Conservation (phyloP, 2,329 filamentous ascomycete species). For the Neurospora sp. region DNA sequence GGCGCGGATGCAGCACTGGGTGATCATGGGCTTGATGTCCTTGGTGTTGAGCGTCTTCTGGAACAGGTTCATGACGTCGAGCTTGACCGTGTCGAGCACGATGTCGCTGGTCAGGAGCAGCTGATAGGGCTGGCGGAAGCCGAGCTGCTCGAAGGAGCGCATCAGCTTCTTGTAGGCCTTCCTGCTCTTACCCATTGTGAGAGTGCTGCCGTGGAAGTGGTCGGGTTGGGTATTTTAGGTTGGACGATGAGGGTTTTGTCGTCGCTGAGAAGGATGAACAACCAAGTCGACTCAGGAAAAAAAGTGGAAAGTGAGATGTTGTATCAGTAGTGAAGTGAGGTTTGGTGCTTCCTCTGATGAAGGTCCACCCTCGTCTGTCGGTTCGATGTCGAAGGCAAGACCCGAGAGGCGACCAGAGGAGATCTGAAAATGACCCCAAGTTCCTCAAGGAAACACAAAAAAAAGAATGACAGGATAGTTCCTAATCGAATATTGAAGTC, state of each 20-base stretch:
- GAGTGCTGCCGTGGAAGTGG: not conserved
- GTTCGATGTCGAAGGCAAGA: not conserved
- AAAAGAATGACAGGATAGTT: not conserved
- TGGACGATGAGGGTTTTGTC: not conserved
- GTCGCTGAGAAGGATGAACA: not conserved
- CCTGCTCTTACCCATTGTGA: conserved; percentile 37
- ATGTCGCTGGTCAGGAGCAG: conserved; percentile 82
- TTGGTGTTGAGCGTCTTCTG: conserved; percentile 19
- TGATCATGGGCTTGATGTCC: conserved; percentile 29
- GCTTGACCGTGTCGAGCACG: conserved; percentile 63
- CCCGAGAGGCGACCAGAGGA: not conserved
- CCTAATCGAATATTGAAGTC: not conserved
- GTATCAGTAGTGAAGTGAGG: not conserved
- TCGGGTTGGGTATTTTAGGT: not conserved
- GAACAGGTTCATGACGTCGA: conserved; percentile 16
- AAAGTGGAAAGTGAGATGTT: not conserved
- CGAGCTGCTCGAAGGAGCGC: conserved; percentile 34
- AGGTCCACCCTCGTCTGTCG: conserved; percentile 27
- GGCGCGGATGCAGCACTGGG: conserved; percentile 59
- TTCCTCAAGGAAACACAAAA: not conserved
- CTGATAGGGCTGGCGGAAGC: conserved; percentile 91
- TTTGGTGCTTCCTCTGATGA: not conserved
- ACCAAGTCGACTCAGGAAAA: not conserved
- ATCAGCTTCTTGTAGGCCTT: conserved; percentile 71
- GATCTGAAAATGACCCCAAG: not conserved